Evolutionary conservation across 768 basidiomycete species (phyloP).

Genomic region (Suillus plorans): DNA sequence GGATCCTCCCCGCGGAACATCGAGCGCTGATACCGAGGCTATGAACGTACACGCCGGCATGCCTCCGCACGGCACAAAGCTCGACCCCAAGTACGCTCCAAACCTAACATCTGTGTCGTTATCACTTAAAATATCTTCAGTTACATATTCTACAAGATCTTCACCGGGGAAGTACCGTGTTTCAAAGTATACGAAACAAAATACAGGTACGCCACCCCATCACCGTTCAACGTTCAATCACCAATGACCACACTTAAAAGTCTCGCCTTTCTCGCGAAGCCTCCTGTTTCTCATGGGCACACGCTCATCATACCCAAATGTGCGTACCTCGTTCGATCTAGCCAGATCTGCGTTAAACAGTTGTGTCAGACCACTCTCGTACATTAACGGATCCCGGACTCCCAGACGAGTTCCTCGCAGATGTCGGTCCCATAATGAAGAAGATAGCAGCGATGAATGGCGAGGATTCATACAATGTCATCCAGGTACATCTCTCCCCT

Average conservation of each 20-base stretch:
- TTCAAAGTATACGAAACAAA: constrained; percentile 41
- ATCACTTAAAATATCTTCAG: neutral
- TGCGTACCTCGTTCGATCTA: constrained; percentile 7
- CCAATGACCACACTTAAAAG: constrained; percentile 17
- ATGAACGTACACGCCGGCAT: neutral
- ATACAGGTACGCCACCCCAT: constrained; percentile 26
- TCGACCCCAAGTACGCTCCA: neutral
- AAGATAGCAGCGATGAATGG: constrained; percentile 52
- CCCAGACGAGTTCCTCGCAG: constrained; percentile 55
- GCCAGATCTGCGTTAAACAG: neutral
- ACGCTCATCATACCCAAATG: constrained; percentile 48
- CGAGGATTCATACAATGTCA: constrained; percentile 55
- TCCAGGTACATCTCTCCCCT: constrained; percentile 38
- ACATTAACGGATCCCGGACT: constrained; percentile 49
- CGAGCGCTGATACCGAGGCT: neutral
- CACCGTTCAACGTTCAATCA: neutral
- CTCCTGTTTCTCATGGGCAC: constrained; percentile 43
- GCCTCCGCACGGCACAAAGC: neutral
- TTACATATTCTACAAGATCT: constrained; percentile 4
- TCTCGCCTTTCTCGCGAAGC: constrained; percentile 46
- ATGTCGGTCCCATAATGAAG: constrained; percentile 55
- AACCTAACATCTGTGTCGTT: too few species aligned
- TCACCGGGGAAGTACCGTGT: constrained; percentile 34
- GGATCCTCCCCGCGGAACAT: neutral
- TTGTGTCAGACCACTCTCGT: constrained; percentile 49